Evolutionary conservation across 257 asterid genomes (phyloP), one percentile per base, ranked within the genome.

Genomic region (Solanum verrucosum): DNA sequence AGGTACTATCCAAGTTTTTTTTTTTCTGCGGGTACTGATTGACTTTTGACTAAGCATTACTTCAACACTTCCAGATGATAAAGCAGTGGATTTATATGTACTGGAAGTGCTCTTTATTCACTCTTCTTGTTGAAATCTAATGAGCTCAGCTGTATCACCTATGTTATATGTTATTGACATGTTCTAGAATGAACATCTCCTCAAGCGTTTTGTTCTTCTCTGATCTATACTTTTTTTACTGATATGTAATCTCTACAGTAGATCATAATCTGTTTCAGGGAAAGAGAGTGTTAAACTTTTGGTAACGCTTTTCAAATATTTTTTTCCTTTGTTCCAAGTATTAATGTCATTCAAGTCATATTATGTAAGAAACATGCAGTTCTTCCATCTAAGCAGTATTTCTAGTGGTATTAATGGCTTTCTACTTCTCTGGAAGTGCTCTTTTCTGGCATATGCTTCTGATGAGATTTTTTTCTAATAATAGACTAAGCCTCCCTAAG

Each of bases 41-140:
- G 96, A 95, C 91, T 94, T 96, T 89, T 96, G 98, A 92, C 91
- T 95, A 70, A 95, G 98, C 93, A 94, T 93, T 91, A 95, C 96
- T 16, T 94, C 96, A 70, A 93, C 94, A 38, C 96, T 95, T 90
- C 98, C 98, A 21, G 98, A 94, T 91, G 97, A 96, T 90, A 94
- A 94, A 92, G 98, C 98, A 65, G 96, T 95, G 34, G 98, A 95
- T 89, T 92, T 96, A 29, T 96, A 94, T 88, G 97, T 95, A 88
- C 95, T 94, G 77, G 98, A 94, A 91, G 92, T 90, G 97, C 99
- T 96, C 72, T 93, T 96, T 13, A 94, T 96, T 98, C 98, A 96
- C 90, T 96, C 99, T 91, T 95, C 98, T 49, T 96, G 98, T 31
- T 95, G 98, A 72, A 91, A 96, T 91, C 96, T 93, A 95, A 98